Evolutionary conservation across 2,329 filamentous ascomycete genomes (phyloP).

Genomic region (Colletotrichum karsti): DNA sequence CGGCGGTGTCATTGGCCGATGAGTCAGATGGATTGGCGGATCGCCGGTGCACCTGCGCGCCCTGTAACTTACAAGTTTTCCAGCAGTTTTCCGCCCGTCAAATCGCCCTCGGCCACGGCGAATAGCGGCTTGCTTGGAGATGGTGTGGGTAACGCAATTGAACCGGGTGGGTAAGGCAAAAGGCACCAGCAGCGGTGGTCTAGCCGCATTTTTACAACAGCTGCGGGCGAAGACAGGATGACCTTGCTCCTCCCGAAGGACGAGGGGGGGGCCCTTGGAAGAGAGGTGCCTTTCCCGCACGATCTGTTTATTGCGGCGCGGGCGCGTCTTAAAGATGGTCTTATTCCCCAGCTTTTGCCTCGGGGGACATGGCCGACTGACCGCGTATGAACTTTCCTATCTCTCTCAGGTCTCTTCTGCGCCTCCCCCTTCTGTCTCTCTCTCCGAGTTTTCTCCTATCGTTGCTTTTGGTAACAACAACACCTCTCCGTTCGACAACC

Average conservation of each 20-base stretch:
- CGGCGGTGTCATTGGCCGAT: background rate
- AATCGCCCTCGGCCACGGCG: no score
- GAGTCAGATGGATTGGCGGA: background rate
- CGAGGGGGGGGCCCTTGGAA: background rate
- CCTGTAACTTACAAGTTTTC: background rate
- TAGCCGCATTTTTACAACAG: background rate
- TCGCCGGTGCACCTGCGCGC: background rate
- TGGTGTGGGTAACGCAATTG: background rate
- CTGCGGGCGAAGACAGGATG: background rate
- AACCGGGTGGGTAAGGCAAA: background rate
- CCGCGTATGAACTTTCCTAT: background rate
- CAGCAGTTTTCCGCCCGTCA: no score
- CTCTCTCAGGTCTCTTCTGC: background rate
- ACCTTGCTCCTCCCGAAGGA: background rate
- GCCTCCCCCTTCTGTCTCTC: background rate
- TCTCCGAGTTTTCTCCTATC: slow-evolving; percentile 5
- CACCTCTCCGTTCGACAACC: background rate
- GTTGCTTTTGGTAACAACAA: background rate
- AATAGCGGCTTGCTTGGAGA: no score
- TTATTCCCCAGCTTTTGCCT: slow-evolving; percentile 19
- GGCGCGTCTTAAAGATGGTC: slow-evolving; percentile 9
- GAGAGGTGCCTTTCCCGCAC: background rate
- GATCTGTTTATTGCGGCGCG: slow-evolving; percentile 1
- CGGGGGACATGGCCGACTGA: background rate
- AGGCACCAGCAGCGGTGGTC: background rate